Conservation (phyloP, 1,139 yeast genomes). For the Saccharomyces hybrid region DNA sequence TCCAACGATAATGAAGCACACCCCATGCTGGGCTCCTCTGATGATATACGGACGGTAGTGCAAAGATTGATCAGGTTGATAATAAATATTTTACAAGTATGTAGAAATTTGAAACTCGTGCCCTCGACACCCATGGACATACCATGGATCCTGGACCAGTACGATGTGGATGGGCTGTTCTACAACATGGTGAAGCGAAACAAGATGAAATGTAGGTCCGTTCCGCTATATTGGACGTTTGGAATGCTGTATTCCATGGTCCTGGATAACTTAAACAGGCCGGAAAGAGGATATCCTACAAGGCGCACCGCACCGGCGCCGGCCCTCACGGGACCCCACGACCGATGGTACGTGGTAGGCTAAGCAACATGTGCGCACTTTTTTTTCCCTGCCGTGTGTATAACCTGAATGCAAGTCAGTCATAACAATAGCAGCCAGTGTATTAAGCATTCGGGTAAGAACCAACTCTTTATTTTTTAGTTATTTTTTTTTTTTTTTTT, state of each 20-base stretch:
- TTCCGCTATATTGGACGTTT: neutral
- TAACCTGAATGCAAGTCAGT: neutral
- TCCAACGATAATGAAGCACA: constrained; percentile 3
- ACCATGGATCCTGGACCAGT: constrained; percentile 14
- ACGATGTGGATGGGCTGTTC: constrained; percentile 23
- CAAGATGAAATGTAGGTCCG: constrained; percentile 8
- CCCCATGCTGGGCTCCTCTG: constrained; percentile 9
- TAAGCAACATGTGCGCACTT: neutral
- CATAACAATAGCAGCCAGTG: constrained; percentile 1
- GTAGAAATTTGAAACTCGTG: constrained; percentile 12
- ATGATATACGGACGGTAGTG: neutral
- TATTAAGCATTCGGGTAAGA: constrained; percentile 1
- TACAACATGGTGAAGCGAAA: constrained; percentile 13
- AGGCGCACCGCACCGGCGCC: neutral
- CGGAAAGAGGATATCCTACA: neutral
- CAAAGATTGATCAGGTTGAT: constrained; percentile 13
- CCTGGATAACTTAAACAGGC: neutral
- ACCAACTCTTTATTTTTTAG: neutral
- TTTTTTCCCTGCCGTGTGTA: neutral
- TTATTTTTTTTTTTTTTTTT: neutral
- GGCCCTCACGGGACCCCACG: neutral
- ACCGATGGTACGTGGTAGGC: constrained; percentile 6
- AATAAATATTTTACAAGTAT: constrained; percentile 14
- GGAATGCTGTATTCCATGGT: neutral
- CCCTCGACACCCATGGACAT: constrained; percentile 13